phyloP scores from a whole-genome alignment of 1,139 yeast genomes.

The Pichia sp. region DNA sequence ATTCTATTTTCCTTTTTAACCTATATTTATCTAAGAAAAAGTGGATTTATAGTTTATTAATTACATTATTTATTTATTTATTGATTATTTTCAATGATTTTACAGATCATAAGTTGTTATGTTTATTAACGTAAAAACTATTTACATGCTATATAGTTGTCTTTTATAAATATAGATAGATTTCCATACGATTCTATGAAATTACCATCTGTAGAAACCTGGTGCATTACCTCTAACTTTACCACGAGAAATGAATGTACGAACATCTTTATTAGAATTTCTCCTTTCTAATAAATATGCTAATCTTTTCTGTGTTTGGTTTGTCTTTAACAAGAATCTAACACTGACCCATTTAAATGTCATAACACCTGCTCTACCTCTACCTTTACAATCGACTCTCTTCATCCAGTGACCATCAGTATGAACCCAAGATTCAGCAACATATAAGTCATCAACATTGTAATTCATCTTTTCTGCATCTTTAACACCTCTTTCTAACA shows the following conservation, averaged over 20 bases:
- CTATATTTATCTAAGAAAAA: no score
- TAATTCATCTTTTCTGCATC: constrained; percentile 61
- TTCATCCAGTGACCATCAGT: constrained; percentile 73
- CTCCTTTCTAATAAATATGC: constrained; percentile 49
- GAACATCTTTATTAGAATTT: constrained; percentile 38
- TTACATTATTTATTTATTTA: no score
- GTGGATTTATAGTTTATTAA: no score
- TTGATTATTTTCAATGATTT: no score
- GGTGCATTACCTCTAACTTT: constrained; percentile 41
- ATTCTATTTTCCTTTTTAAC: no score
- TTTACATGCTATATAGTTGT: constrained; percentile 1
- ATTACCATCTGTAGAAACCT: constrained; percentile 47
- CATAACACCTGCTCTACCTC: constrained; percentile 83
- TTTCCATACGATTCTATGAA: background rate
- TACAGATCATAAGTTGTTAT: no score
- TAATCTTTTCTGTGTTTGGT: constrained; percentile 54
- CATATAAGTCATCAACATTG: constrained; percentile 56
- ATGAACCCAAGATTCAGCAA: constrained; percentile 87
- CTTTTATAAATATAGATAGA: background rate
- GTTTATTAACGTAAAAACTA: no score
- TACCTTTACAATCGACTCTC: constrained; percentile 79
- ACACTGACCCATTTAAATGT: constrained; percentile 76
- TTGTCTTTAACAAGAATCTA: constrained; percentile 65
- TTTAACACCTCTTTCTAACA: constrained; percentile 65
- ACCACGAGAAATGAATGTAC: constrained; percentile 33